Base-by-base conservation (phyloP, 2,329 filamentous ascomycete species). In the Tetracladium maxilliforme region DNA sequence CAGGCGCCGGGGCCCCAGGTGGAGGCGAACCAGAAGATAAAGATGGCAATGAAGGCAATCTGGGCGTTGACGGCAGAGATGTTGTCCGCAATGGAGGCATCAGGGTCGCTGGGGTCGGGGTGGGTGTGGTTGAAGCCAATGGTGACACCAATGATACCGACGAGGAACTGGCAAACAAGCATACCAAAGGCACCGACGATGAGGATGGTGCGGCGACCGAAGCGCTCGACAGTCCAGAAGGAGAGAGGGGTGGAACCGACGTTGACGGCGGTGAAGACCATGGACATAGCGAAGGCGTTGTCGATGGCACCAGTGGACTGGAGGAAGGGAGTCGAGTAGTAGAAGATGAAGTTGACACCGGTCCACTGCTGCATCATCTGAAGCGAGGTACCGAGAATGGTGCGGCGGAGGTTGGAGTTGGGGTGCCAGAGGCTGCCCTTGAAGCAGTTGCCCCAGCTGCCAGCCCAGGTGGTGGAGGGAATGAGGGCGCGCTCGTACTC, bases 331-430 rank as follows among this genome's bases (percentile, higher is more conserved):
- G 80, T 84, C 18, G 79, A 82, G 58, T 75, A 82, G 58, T 82
- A 80, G 61, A 86, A 90, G 62, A 90, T 81, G 55, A 87, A 92
- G 65, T 92, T 92, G 55, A 92, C 78, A 61, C 83, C 81, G 6
- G 5, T 45, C 59, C 61, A 69, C 52, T 80, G 75, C 52, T 81
- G 76, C 73, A 81, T 80, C 75, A 81, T 81, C 59, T 82, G 76
- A 17, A 81, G 59, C 14, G 72, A 74, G 22, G 70, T 77, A 40
- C 76, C 76, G 22, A 82, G 61, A 30, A 81, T 70, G 14, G 74
- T 76, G 37, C 72, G 68, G 42, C 76, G 74, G 28, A 80, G 46
- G 60, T 72, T 83, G 33, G 70, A 71, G 36, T 72, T 74, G 33
- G 62, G 57, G 29, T 64, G 62, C 33, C 41, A 56, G 34, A 83